phyloP scores from a whole-genome alignment of 164 flowering plant species.

The Macadamia integrifolia region DNA sequence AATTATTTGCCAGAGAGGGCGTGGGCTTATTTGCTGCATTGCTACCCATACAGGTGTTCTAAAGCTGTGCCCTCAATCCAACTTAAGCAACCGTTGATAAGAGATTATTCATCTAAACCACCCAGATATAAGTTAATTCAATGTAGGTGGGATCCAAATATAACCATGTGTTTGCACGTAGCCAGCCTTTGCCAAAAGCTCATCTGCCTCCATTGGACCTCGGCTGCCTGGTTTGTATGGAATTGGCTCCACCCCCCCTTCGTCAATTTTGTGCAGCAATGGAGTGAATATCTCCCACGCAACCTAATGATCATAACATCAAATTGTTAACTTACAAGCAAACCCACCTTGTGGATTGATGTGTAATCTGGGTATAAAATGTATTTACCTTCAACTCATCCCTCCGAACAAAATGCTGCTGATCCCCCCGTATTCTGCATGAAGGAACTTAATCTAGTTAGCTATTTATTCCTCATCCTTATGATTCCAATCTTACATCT shows the following conservation, averaged over 20 bases:
- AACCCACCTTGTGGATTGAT: not conserved
- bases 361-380: not conserved
- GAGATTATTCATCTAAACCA: not conserved
- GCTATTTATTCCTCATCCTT: too few species aligned
- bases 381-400: conserved; percentile 80
- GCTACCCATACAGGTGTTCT: too few species aligned
- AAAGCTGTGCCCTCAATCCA: too few species aligned
- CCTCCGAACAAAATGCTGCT: conserved; percentile 95
- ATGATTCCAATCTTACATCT: not conserved
- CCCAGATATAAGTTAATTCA: conserved; percentile 14
- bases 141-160: conserved; percentile 85
- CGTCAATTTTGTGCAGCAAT: conserved; percentile 75
- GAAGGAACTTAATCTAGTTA: conserved; percentile 1
- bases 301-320: conserved; percentile 38
- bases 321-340: conserved; percentile 5
- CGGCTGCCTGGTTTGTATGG: conserved; percentile 80
- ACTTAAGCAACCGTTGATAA: not conserved
- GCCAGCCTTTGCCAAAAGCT: conserved; percentile 63
- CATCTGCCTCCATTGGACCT: conserved; percentile 85
- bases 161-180: conserved; percentile 93
- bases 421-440: conserved; percentile 89
- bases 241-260: conserved; percentile 62
- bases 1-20: too few species aligned
- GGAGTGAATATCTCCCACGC: conserved; percentile 98
- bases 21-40: too few species aligned